Evolutionary conservation across 371 early-diverging fungal genomes (phyloP).

Genomic region (Chytridium lagenaria): DNA sequence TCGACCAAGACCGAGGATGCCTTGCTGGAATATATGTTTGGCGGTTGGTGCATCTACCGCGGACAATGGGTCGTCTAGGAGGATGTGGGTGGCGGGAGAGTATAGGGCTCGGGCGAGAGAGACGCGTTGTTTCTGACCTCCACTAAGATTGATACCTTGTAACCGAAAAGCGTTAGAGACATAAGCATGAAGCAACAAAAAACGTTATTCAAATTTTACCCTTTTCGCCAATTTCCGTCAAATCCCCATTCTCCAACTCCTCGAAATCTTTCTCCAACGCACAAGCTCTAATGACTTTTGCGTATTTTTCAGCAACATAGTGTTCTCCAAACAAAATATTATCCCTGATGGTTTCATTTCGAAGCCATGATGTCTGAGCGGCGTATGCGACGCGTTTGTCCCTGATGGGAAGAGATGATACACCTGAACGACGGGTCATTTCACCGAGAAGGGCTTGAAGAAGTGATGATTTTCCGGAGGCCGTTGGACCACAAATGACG

Average conservation of each 20-base stretch:
- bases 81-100: conserved; percentile 32
- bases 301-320: conserved; percentile 55
- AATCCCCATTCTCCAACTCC: conserved; percentile 77
- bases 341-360: conserved; percentile 63
- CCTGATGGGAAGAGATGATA: conserved; percentile 29
- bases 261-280: conserved; percentile 52
- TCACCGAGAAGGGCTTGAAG: too few relatives aligned
- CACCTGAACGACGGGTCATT: conserved; percentile 32
- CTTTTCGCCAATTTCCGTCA: too few relatives aligned
- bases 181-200: too few relatives aligned
- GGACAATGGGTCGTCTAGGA: conserved; percentile 61
- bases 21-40: conserved; percentile 65
- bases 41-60: conserved; percentile 90
- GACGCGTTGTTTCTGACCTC: conserved; percentile 47
- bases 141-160: conserved; percentile 61
- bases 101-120: conserved; percentile 42
- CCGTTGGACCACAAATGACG: conserved; percentile 69
- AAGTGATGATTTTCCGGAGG: conserved; percentile 73
- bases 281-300: conserved; percentile 50
- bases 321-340: conserved; percentile 64
- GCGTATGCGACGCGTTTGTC: conserved; percentile 50
- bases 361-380: conserved; percentile 61
- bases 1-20: conserved; percentile 64
- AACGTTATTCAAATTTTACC: too few relatives aligned
- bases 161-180: conserved; percentile 86